Conservation (phyloP, 2,329 filamentous ascomycete species). For the Venturia asperata region DNA sequence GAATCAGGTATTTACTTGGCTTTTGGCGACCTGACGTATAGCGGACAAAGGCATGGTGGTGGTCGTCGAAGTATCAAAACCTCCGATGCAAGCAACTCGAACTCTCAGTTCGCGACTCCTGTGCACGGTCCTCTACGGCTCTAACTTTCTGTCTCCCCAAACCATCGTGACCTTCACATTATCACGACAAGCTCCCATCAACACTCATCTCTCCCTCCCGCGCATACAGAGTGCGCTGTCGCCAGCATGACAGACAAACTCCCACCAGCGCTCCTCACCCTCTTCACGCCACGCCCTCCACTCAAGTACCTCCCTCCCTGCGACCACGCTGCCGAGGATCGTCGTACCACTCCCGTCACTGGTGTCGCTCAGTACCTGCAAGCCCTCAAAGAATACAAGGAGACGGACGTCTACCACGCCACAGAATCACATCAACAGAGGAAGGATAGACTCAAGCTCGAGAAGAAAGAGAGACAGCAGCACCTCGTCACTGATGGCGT, state of each 20-base stretch:
- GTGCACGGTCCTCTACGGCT: too few relatives aligned
- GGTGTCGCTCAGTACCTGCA: constrained; percentile 71
- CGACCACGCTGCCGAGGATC: constrained; percentile 76
- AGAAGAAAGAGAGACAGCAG: constrained; percentile 66
- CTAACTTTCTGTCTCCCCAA: constrained; percentile 8
- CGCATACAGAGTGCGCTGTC: background rate
- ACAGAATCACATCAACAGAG: constrained; percentile 91
- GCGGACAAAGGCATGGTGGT: constrained; percentile 42
- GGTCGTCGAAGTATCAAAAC: constrained; percentile 18
- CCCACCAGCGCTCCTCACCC: constrained; percentile 81
- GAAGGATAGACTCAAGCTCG: constrained; percentile 73
- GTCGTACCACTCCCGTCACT: constrained; percentile 63
- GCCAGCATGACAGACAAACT: constrained; percentile 86
- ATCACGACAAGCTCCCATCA: background rate
- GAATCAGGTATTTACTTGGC: constrained; percentile 44
- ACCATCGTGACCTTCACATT: background rate
- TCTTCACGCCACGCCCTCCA: constrained; percentile 90
- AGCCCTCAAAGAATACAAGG: constrained; percentile 67
- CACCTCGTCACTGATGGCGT: constrained; percentile 57
- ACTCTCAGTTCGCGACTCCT: background rate
- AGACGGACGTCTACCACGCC: constrained; percentile 66
- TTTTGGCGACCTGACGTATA: constrained; percentile 45
- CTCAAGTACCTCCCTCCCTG: constrained; percentile 79
- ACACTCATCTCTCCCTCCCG: constrained; percentile 5
- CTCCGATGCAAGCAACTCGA: background rate